Base-by-base conservation (phyloP, 495 filamentous ascomycete species). In the Letharia columbiana region DNA sequence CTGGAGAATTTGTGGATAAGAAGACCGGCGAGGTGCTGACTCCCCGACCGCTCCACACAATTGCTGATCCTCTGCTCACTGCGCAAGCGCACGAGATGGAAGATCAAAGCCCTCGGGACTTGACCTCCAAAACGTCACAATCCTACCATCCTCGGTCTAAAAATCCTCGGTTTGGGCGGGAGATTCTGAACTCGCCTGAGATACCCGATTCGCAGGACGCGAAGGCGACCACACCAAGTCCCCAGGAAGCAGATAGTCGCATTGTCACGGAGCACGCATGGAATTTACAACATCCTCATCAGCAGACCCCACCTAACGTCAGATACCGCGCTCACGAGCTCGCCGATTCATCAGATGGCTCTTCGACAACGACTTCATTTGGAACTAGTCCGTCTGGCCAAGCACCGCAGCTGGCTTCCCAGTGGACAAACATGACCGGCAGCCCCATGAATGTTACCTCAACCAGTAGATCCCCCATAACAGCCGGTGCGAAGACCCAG, bases 1-100 rank as follows among this genome's bases (percentile, higher is more conserved):
- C 54, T 20, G 54, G 54, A 37, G 33, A 57, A n/a, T 57, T 57
- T n/a, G 7, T 57, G 3, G 54, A 57, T 11, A 57, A 57, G 33
- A 57, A 57, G 54, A 57, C 54, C 17, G 54, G 54, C 17, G 17
- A 57, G 54, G 31, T 37, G 31, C 31, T 57, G 33, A 57, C 54
- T 20, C 54, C 54, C 3, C 54, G 9, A 37, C 54, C 54, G 28
- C 54, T 28, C 1, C 31, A 35, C 10, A 13, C 54, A 1, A 37
- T 35, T 3, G 0, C 17, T 20, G 9, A 33, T 18, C 7, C 54
- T 10, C 20, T 33, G 7, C 31, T 37, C 33, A 9, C 31, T 3
- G 54, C 20, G 15, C 54, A 37, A 37, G 17, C 23, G 54, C 33
- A 37, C 10, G 54, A 57, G 31, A 11, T 11, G 17, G 54, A 57